Percentiles rank a stretch among this genome's conserved stretches.
Evolutionary conservation across 768 basidiomycete genomes (phyloP).

Genomic region (Rhodosporidiobolus sp.): DNA sequence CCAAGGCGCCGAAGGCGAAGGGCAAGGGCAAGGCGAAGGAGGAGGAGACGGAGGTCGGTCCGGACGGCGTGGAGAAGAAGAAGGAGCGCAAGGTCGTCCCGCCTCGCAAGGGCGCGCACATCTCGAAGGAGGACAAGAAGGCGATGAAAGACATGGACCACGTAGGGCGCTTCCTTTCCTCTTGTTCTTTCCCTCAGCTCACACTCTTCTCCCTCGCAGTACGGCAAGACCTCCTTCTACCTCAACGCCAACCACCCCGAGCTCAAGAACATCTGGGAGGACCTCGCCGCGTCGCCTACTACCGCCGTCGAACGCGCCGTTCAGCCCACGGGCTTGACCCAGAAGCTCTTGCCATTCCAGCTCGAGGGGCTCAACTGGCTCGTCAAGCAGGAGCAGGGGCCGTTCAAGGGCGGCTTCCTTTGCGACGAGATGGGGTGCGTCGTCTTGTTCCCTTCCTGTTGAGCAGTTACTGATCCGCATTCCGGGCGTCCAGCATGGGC

Average conservation of each 20-base stretch:
- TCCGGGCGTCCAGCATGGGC: conserved; percentile 60
- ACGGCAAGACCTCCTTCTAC: conserved; percentile 14
- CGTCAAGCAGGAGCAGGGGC: conserved; percentile 80
- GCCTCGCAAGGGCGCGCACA: conserved; percentile 48
- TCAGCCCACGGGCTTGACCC: conserved; percentile 79
- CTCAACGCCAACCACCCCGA: conserved; percentile 39
- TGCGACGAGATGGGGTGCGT: conserved; percentile 59
- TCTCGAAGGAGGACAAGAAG: conserved; percentile 49
- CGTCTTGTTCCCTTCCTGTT: conserved; percentile 1
- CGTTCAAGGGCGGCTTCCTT: conserved; percentile 80
- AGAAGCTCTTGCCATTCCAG: conserved; percentile 88
- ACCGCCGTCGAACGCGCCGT: conserved; percentile 63
- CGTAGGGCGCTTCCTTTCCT: conserved; percentile 69
- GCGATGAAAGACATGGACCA: conserved; percentile 57
- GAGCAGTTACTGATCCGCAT: conserved; percentile 2
- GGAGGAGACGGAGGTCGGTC: neutral
- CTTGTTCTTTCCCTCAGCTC: conserved; percentile 1
- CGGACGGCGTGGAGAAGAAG: conserved; percentile 3
- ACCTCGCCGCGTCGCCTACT: conserved; percentile 67
- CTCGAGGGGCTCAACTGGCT: conserved; percentile 94
- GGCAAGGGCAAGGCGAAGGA: conserved; percentile 5
- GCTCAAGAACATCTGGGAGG: conserved; percentile 46
- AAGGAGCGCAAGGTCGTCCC: conserved; percentile 45
- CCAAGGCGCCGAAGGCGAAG: conserved; percentile 7
- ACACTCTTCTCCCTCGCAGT: neutral